These are phyloP conservation scores for Chalciporus piperatus DNA, from an alignment of 768 basidiomycete species.

Conservation along the genomic window DNA sequence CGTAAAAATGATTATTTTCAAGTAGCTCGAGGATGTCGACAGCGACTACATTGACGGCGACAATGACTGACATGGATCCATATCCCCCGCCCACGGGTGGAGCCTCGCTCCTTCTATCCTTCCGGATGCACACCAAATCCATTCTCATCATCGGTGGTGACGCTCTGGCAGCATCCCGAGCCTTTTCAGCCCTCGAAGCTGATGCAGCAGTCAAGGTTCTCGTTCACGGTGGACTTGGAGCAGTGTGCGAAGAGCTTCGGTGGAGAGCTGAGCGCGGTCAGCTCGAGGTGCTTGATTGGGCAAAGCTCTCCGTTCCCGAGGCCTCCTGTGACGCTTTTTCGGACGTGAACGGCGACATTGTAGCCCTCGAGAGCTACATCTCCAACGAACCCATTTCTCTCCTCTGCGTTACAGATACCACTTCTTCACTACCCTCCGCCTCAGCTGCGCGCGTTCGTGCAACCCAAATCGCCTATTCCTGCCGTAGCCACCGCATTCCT, in stretches of 20 bases:
- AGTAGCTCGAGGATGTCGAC: not conserved
- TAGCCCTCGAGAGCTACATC: constrained; percentile 50
- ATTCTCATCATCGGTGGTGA: constrained; percentile 77
- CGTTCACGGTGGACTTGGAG: constrained; percentile 42
- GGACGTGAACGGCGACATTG: constrained; percentile 35
- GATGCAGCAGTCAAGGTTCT: constrained; percentile 70
- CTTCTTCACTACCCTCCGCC: constrained; percentile 42
- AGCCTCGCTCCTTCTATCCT: constrained; percentile 78
- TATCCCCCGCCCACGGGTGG: constrained; percentile 50
- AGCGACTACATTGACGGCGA: not conserved
- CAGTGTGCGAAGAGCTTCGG: constrained; percentile 68
- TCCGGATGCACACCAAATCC: constrained; percentile 51
- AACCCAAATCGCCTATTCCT: constrained; percentile 51
- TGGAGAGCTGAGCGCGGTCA: constrained; percentile 60
- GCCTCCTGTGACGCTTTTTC: constrained; percentile 12
- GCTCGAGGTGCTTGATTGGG: constrained; percentile 57
- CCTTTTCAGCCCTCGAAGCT: constrained; percentile 79
- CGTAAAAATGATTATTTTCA: not conserved
- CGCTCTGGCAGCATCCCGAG: constrained; percentile 79
- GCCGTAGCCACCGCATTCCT: constrained; percentile 58
- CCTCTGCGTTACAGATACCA: constrained; percentile 81
- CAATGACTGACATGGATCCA: constrained; percentile 16
- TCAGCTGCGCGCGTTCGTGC: constrained; percentile 45
- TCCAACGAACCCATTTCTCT: constrained; percentile 39
- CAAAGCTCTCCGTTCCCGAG: constrained; percentile 36